Evolutionary conservation across 352 stramenopile genomes (phyloP).

Genomic region (Phytopythium sindhum): DNA sequence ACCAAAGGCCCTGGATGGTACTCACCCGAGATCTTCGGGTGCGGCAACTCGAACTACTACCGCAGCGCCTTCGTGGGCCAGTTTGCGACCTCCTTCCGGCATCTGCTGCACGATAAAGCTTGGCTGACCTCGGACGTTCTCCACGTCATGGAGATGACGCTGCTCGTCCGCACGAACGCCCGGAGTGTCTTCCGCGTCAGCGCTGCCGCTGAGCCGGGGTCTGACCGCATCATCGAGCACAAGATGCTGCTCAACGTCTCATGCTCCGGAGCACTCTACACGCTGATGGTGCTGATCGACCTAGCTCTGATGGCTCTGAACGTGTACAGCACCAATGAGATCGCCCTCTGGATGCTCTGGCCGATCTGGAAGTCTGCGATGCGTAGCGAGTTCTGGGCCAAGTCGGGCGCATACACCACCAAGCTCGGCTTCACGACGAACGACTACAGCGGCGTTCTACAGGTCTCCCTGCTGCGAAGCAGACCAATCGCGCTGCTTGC

Average conservation of each 20-base stretch:
- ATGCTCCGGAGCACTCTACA: conserved; percentile 44
- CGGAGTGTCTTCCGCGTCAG: conserved; percentile 18
- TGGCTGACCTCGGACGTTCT: conserved; percentile 23
- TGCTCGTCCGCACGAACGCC: conserved; percentile 31
- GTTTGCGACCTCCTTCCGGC: conserved; percentile 8
- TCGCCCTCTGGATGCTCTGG: conserved; percentile 25
- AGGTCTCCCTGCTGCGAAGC: conserved; percentile 34
- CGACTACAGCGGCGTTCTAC: conserved; percentile 35
- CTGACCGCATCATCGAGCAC: conserved; percentile 21
- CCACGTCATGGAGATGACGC: conserved; percentile 28
- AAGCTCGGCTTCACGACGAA: conserved; percentile 28
- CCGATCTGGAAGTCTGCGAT: conserved; percentile 24
- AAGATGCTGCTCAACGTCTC: conserved; percentile 35
- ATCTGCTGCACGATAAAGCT: conserved; percentile 24
- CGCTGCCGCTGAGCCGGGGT: not conserved
- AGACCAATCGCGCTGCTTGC: conserved; percentile 29
- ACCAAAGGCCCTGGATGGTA: conserved; percentile 18
- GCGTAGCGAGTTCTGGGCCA: conserved; percentile 11
- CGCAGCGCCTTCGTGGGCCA: conserved; percentile 27
- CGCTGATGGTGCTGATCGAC: conserved; percentile 35
- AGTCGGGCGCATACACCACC: conserved; percentile 17
- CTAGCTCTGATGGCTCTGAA: conserved; percentile 32
- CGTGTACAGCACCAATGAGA: conserved; percentile 27
- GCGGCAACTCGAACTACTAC: conserved; percentile 30
- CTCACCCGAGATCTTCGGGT: conserved; percentile 29